Conservation (phyloP, 192 early-diverging fungal species). For the Backusella parvicylindrica region DNA sequence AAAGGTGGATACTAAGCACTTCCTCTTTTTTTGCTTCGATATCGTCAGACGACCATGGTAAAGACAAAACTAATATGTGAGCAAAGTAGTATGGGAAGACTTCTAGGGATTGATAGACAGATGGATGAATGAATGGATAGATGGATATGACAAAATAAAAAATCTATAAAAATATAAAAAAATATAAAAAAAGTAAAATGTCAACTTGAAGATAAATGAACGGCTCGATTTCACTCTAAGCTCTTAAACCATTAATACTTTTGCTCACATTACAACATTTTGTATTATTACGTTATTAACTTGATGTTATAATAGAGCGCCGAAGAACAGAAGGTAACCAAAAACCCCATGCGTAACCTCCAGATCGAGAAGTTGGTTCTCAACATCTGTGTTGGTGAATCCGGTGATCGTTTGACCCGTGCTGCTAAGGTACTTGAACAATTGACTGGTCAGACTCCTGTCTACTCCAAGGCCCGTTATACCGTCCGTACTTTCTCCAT, state of each 20-base stretch:
- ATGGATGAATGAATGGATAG: background rate
- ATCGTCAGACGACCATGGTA: conserved; percentile 6
- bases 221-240: background rate
- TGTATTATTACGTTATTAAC: background rate
- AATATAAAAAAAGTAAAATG: background rate
- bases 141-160: background rate
- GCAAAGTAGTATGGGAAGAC: background rate
- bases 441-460: conserved; percentile 98
- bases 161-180: background rate
- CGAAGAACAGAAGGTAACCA: conserved; percentile 49
- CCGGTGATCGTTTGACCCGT: conserved; percentile 98
- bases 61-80: background rate
- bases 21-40: conserved; percentile 3
- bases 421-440: conserved; percentile 99
- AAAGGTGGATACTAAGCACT: background rate
- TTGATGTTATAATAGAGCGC: background rate
- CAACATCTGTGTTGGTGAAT: conserved; percentile 99
- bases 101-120: background rate
- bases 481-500: conserved; percentile 99
- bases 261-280: background rate
- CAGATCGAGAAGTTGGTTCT: conserved; percentile 99
- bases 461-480: conserved; percentile 99
- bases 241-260: background rate
- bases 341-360: conserved; percentile 95
- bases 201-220: background rate